Evolutionary conservation across 805 yeast genomes (phyloP).

Genomic region (Monosporozyma solicola): DNA sequence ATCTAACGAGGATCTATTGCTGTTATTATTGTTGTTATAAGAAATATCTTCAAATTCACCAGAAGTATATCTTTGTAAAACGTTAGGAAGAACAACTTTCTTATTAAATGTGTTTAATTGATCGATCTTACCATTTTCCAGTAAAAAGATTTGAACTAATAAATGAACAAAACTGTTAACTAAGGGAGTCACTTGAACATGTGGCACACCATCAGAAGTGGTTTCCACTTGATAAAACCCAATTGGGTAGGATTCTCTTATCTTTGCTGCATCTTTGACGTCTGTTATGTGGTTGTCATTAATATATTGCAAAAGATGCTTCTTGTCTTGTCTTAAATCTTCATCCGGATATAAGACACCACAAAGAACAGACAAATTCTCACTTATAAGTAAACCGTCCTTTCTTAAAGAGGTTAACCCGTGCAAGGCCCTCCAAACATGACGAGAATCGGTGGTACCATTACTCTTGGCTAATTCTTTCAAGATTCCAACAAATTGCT

Average conservation of each 20-base stretch:
- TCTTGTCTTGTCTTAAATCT: constrained; percentile 31
- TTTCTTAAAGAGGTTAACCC: constrained; percentile 72
- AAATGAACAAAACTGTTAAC: constrained; percentile 71
- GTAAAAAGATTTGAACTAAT: constrained; percentile 64
- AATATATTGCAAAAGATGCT: constrained; percentile 34
- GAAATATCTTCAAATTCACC: not conserved
- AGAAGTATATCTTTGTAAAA: constrained; percentile 44
- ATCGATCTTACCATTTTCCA: constrained; percentile 48
- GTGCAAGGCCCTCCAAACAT: constrained; percentile 75
- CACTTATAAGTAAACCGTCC: constrained; percentile 38
- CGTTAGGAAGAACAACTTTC: constrained; percentile 39
- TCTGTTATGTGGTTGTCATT: constrained; percentile 29
- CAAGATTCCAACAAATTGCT: constrained; percentile 27
- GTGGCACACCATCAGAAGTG: constrained; percentile 12
- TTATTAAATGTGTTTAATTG: constrained; percentile 47
- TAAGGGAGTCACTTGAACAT: constrained; percentile 58
- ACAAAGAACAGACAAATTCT: constrained; percentile 48
- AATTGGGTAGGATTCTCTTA: constrained; percentile 26
- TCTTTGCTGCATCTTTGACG: constrained; percentile 30
- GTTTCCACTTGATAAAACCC: constrained; percentile 24
- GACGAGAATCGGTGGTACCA: constrained; percentile 72
- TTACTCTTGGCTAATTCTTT: constrained; percentile 46
- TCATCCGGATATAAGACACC: constrained; percentile 44
- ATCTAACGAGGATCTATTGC: constrained; percentile 69
- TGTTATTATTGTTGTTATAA: not conserved